Percentiles rank a stretch among this genome's conserved stretches.
Conservation (phyloP, 2,329 filamentous ascomycete species). For the Mycosphaerella arachidis region DNA sequence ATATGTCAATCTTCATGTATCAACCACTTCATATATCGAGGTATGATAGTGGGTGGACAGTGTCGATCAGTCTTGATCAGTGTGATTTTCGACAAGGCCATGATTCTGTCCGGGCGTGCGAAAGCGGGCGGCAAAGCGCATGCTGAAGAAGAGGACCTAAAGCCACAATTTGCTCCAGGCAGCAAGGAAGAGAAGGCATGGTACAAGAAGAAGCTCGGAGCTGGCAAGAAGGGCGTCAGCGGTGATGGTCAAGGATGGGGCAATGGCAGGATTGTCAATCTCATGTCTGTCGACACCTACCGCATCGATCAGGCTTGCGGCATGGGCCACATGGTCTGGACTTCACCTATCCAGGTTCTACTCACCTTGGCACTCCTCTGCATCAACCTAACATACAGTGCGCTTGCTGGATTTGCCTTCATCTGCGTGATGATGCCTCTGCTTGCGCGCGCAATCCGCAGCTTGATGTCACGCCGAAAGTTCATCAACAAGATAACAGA, state of each 20-base stretch:
- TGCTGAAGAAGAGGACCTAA: slow-evolving; percentile 24
- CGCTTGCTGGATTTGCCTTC: slow-evolving; percentile 79
- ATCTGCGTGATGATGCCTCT: slow-evolving; percentile 73
- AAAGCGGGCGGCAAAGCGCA: slow-evolving; percentile 68
- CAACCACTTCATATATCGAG: slow-evolving; percentile 88
- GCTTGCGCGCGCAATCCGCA: slow-evolving; percentile 71
- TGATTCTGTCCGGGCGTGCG: slow-evolving; percentile 81
- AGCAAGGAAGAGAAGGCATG: slow-evolving; percentile 49
- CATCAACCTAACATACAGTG: slow-evolving; percentile 85
- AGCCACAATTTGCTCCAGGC: slow-evolving; percentile 42
- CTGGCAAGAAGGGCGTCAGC: slow-evolving; percentile 47
- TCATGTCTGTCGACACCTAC: slow-evolving; percentile 95
- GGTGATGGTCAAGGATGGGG: slow-evolving; percentile 80
- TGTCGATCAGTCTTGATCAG: slow-evolving; percentile 75
- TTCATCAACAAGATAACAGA: slow-evolving; percentile 92
- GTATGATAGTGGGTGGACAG: slow-evolving; percentile 88
- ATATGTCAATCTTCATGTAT: slow-evolving; percentile 72
- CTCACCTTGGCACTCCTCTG: slow-evolving; percentile 76
- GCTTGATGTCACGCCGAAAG: slow-evolving; percentile 68
- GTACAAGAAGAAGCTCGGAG: slow-evolving; percentile 45
- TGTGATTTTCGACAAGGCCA: slow-evolving; percentile 85
- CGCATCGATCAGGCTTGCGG: slow-evolving; percentile 84
- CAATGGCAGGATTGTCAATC: slow-evolving; percentile 83
- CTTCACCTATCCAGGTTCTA: slow-evolving; percentile 70
- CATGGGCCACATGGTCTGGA: slow-evolving; percentile 90